Evolutionary conservation across 495 filamentous ascomycete species (phyloP).

Genomic region (Podospora pseudocomata): DNA sequence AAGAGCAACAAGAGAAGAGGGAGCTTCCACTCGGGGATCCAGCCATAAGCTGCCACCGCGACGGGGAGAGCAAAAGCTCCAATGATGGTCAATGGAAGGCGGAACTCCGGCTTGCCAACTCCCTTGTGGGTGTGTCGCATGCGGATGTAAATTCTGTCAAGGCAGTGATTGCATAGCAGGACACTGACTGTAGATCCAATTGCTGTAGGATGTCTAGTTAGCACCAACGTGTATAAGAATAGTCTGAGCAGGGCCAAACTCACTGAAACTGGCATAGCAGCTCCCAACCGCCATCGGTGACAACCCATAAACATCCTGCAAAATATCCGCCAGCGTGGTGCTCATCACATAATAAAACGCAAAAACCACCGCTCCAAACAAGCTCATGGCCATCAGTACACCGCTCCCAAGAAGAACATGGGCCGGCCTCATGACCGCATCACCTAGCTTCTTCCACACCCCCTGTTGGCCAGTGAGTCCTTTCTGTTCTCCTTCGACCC

Average conservation of each 20-base stretch:
- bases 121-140: conserved; percentile 40
- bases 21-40: conserved; percentile 38
- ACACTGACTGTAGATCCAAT: conserved; percentile 49
- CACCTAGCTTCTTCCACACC: conserved; percentile 28
- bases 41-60: conserved; percentile 47
- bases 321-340: conserved; percentile 51
- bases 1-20: conserved; percentile 43
- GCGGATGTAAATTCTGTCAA: conserved; percentile 53
- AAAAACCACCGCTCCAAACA: conserved; percentile 51
- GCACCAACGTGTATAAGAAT: conserved; percentile 5
- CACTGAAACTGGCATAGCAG: conserved; percentile 52
- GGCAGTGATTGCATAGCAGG: conserved; percentile 39
- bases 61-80: conserved; percentile 44
- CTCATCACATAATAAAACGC: conserved; percentile 53
- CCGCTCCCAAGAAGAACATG: conserved; percentile 45
- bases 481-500: conserved; percentile 38
- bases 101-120: conserved; percentile 45
- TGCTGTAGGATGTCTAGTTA: conserved; percentile 37
- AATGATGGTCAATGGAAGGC: conserved; percentile 48
- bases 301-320: conserved; percentile 46
- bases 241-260: conserved; percentile 19
- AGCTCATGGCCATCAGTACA: conserved; percentile 47
- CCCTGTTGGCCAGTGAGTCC: neutral
- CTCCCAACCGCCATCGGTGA: conserved; percentile 44
- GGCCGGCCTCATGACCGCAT: conserved; percentile 46